These are phyloP conservation scores for Lizonia empirigonia DNA, from an alignment of 2,329 filamentous ascomycete species.

Conservation along the genomic window DNA sequence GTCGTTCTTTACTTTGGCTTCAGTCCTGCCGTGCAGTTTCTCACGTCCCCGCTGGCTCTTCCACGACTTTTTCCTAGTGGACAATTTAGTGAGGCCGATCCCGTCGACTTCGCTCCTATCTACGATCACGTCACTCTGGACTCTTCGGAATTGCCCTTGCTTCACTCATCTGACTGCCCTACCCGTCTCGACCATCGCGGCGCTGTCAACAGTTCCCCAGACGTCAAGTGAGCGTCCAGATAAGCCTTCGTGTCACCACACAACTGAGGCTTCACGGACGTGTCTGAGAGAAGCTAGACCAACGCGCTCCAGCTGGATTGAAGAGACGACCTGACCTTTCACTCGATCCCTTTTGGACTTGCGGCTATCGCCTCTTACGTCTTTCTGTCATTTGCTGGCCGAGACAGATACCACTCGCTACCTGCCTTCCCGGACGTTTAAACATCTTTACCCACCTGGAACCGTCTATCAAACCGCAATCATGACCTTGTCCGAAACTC, in stretches of 20 bases:
- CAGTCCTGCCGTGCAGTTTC: slow-evolving; percentile 22
- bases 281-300: slow-evolving; percentile 11
- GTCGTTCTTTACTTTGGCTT: slow-evolving; percentile 19
- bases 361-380: slow-evolving; percentile 27
- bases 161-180: slow-evolving; percentile 37
- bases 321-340: slow-evolving; percentile 17
- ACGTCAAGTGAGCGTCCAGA: slow-evolving; percentile 31
- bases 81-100: slow-evolving; percentile 32
- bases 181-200: slow-evolving; percentile 28
- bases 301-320: slow-evolving; percentile 15
- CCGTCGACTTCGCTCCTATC: slow-evolving; percentile 28
- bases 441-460: slow-evolving; percentile 26
- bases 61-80: slow-evolving; percentile 40
- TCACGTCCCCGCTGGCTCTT: slow-evolving; percentile 35
- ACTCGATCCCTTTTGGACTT: slow-evolving; percentile 7
- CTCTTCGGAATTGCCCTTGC: slow-evolving; percentile 41
- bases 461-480: slow-evolving; percentile 16
- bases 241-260: slow-evolving; percentile 21
- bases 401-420: slow-evolving; percentile 45
- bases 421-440: slow-evolving; percentile 23
- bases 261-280: slow-evolving; percentile 11
- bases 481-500: slow-evolving; percentile 34
- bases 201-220: slow-evolving; percentile 27
- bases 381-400: slow-evolving; percentile 47
- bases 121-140: slow-evolving; percentile 19